phyloP scores from a whole-genome alignment of 139 green algal species.

The Ettlia oleoabundans region DNA sequence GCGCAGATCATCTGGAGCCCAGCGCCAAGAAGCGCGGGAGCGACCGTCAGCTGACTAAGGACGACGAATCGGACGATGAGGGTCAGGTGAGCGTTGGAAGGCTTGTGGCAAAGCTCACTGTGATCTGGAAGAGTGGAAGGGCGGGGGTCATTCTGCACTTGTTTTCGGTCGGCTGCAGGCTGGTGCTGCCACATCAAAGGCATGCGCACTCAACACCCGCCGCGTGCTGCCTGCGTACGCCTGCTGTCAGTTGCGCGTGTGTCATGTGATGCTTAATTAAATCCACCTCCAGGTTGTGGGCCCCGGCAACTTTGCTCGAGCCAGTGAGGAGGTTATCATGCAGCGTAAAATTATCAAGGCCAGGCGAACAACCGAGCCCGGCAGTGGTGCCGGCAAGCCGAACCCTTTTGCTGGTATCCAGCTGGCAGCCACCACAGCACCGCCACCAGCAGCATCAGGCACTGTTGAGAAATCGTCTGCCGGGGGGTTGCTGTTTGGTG shows the following conservation, averaged over 20 bases:
- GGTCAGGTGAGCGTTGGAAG: constrained; percentile 23
- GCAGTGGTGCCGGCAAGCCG: neutral
- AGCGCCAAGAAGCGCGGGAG: constrained; percentile 62
- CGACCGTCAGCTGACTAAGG: constrained; percentile 70
- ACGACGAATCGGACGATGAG: constrained; percentile 58
- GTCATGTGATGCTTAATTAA: neutral
- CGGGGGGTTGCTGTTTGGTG: constrained; percentile 13
- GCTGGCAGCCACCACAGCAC: constrained; percentile 2
- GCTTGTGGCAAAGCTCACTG: neutral
- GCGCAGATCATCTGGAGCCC: constrained; percentile 58
- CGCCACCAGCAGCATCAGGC: neutral
- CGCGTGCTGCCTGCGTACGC: too few relatives aligned
- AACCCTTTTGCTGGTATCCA: constrained; percentile 70
- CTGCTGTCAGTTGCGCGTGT: too few relatives aligned
- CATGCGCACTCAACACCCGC: too few relatives aligned
- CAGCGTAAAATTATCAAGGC: constrained; percentile 62
- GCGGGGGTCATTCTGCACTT: too few relatives aligned
- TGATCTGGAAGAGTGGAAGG: too few relatives aligned
- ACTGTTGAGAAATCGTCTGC: constrained; percentile 49
- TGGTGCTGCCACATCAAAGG: too few relatives aligned
- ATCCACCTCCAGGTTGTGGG: constrained; percentile 25
- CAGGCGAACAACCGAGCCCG: constrained; percentile 19
- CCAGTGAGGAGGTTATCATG: constrained; percentile 63
- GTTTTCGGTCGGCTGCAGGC: too few relatives aligned
- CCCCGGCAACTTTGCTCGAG: constrained; percentile 59